These are phyloP conservation scores for Nigrospora osmanthi DNA, from an alignment of 2,329 filamentous ascomycete genomes.

Conservation along the genomic window DNA sequence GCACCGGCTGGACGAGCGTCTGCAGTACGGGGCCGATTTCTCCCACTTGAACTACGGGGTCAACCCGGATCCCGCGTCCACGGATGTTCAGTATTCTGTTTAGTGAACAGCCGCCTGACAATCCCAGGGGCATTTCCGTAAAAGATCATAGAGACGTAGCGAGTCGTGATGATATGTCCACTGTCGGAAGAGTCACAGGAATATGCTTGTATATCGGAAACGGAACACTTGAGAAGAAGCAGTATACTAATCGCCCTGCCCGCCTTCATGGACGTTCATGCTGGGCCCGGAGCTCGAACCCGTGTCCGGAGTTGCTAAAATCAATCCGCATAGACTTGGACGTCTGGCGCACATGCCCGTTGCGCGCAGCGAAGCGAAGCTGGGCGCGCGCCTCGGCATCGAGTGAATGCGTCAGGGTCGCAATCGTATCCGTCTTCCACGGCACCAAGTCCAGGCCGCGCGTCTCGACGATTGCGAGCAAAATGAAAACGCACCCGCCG, in stretches of 20 bases:
- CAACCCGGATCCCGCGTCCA: too few species aligned
- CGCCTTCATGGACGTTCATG: neutral
- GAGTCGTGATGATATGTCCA: too few species aligned
- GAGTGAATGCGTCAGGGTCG: constrained; percentile 11
- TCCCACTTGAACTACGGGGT: too few species aligned
- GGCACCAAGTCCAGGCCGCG: constrained; percentile 7
- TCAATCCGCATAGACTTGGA: constrained; percentile 6
- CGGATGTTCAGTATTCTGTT: too few species aligned
- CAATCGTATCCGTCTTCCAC: constrained; percentile 13
- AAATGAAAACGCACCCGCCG: neutral
- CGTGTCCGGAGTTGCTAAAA: constrained; percentile 9
- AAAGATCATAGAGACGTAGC: too few species aligned
- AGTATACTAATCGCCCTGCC: too few species aligned
- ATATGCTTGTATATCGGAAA: too few species aligned
- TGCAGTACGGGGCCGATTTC: neutral
- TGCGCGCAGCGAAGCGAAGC: constrained; percentile 8
- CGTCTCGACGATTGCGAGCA: constrained; percentile 6
- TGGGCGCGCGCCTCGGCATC: constrained; percentile 10
- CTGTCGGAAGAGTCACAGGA: too few species aligned
- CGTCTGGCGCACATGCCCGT: constrained; percentile 7
- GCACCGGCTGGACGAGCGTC: neutral
- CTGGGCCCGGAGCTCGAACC: constrained; percentile 8
- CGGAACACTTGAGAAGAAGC: too few species aligned
- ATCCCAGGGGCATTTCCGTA: too few species aligned
- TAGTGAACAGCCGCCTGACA: too few species aligned